Evolutionary conservation across 805 yeast species (phyloP).

Genomic region (Naumovozyma baii): DNA sequence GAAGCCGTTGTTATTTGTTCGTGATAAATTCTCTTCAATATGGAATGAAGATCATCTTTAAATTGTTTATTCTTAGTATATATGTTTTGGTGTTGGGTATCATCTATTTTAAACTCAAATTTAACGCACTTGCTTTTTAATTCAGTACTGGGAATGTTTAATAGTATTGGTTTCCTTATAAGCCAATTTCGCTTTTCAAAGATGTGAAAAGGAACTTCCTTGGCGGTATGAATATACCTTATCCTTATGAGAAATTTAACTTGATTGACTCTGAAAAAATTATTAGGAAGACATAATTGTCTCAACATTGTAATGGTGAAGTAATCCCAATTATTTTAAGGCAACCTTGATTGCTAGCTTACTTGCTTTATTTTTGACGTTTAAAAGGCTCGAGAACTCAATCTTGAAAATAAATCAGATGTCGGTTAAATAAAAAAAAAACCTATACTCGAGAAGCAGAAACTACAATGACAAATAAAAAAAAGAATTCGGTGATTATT

Average conservation of each 20-base stretch:
- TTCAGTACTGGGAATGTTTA: slow-evolving; percentile 6
- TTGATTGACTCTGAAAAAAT: not conserved
- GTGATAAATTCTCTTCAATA: slow-evolving; percentile 11
- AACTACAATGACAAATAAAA: no score
- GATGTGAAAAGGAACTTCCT: not conserved
- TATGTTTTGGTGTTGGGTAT: not conserved
- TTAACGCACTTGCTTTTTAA: not conserved
- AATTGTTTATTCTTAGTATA: slow-evolving; percentile 8
- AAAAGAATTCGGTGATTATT: no score
- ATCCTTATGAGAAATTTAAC: no score
- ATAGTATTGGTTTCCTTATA: slow-evolving; percentile 1
- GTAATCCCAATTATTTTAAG: not conserved
- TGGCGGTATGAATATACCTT: no score
- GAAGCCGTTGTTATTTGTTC: slow-evolving; percentile 8
- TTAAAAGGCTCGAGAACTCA: no score
- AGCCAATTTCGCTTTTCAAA: slow-evolving; percentile 7
- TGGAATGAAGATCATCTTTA: slow-evolving; percentile 7
- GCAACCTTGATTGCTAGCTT: no score
- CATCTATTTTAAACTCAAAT: slow-evolving; percentile 1
- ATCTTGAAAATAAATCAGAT: no score
- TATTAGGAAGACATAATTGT: not conserved
- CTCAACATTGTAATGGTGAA: not conserved
- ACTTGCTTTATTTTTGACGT: no score
- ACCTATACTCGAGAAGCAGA: no score
- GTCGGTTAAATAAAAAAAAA: no score